These are phyloP conservation scores for Cyphellophora europaea DNA, from an alignment of 2,329 filamentous ascomycete genomes.

Conservation along the genomic window DNA sequence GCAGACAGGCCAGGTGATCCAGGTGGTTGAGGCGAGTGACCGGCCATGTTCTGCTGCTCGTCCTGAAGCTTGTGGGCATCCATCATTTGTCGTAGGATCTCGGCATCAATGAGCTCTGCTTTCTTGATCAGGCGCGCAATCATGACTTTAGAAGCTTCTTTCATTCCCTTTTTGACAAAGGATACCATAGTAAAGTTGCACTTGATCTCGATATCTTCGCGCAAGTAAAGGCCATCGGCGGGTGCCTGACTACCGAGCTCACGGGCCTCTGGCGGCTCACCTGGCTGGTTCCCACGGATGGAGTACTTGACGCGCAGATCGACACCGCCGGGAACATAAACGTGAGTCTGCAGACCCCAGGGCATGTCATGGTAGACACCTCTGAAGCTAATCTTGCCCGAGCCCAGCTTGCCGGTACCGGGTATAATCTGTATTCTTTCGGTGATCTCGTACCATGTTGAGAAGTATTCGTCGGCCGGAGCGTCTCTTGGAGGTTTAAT, in stretches of 20 bases:
- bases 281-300: conserved; percentile 63
- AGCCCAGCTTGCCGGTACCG: conserved; percentile 29
- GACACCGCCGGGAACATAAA: conserved; percentile 71
- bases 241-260: conserved; percentile 62
- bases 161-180: conserved; percentile 77
- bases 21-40: conserved; percentile 8
- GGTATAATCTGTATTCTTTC: conserved; percentile 71
- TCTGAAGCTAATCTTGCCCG: conserved; percentile 64
- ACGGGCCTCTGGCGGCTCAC: conserved; percentile 55
- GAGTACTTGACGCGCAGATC: conserved; percentile 72
- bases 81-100: conserved; percentile 18
- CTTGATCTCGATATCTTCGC: conserved; percentile 74
- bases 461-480: conserved; percentile 59
- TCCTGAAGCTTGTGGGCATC: conserved; percentile 16
- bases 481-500: conserved; percentile 60
- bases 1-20: conserved; percentile 10
- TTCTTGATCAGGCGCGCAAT: conserved; percentile 54
- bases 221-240: conserved; percentile 61
- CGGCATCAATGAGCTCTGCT: conserved; percentile 32
- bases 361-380: conserved; percentile 70
- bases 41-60: conserved; percentile 12
- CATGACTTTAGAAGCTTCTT: conserved; percentile 62
- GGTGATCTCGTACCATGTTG: conserved; percentile 68
- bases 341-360: conserved; percentile 69
- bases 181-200: conserved; percentile 67